phyloP scores from a whole-genome alignment of 177 flowering plant species.

The Tripterygium wilfordii region DNA sequence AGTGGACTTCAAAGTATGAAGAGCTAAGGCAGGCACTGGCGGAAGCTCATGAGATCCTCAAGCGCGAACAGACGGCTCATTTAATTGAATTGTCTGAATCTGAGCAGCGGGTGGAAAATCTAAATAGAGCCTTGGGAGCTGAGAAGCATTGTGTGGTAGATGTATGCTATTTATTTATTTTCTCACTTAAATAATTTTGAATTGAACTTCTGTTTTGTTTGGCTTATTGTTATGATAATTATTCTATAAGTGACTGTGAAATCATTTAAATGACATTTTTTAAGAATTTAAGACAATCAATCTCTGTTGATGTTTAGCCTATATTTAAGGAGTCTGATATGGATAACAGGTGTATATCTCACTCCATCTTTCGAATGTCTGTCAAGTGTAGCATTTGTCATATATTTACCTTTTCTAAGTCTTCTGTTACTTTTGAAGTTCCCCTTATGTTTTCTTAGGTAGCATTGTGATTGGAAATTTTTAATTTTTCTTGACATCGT shows the following conservation, averaged over 20 bases:
- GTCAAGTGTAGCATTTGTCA: too few relatives aligned
- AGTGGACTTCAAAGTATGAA: slow-evolving; percentile 57
- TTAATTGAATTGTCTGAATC: slow-evolving; percentile 58
- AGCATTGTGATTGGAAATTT: neutral
- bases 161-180: slow-evolving; percentile 39
- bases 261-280: too few relatives aligned
- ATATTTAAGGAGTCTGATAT: too few relatives aligned
- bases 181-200: neutral
- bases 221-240: neutral
- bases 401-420: too few relatives aligned
- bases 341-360: too few relatives aligned
- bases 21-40: slow-evolving; percentile 43
- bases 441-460: neutral
- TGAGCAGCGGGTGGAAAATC: slow-evolving; percentile 66
- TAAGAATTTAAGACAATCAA: too few relatives aligned
- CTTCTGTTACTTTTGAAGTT: too few relatives aligned
- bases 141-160: slow-evolving; percentile 74
- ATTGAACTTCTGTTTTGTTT: neutral
- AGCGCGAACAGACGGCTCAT: slow-evolving; percentile 71
- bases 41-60: slow-evolving; percentile 62
- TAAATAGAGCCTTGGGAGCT: slow-evolving; percentile 56
- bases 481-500: neutral
- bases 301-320: too few relatives aligned
- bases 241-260: too few relatives aligned
- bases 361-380: too few relatives aligned